phyloP scores from a whole-genome alignment of 1,139 yeast genomes.

The Fermentozyma sake region DNA sequence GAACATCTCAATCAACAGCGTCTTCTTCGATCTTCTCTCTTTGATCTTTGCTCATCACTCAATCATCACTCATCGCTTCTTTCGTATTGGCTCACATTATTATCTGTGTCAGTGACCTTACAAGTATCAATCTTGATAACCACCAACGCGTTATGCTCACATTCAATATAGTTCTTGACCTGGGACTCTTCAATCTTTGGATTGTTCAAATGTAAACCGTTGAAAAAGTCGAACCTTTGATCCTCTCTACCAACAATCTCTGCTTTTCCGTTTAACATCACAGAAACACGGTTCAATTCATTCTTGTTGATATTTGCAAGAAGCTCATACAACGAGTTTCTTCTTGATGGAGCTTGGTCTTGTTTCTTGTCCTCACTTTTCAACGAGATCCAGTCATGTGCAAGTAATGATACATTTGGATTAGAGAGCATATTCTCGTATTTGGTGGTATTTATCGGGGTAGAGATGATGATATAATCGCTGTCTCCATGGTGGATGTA shows the following conservation, averaged over 20 bases:
- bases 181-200: slow-evolving; percentile 69
- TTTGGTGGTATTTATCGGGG: slow-evolving; percentile 67
- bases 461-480: slow-evolving; percentile 60
- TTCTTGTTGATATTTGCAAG: slow-evolving; percentile 70
- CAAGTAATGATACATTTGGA: slow-evolving; percentile 70
- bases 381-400: slow-evolving; percentile 83
- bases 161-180: slow-evolving; percentile 43
- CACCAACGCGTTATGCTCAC: slow-evolving; percentile 59
- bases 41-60: no score
- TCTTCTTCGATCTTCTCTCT: no score
- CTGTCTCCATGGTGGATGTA: slow-evolving; percentile 41
- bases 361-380: slow-evolving; percentile 19
- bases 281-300: slow-evolving; percentile 73
- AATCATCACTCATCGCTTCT: background rate
- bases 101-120: slow-evolving; percentile 76
- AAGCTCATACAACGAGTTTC: slow-evolving; percentile 53
- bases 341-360: slow-evolving; percentile 17
- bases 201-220: slow-evolving; percentile 53
- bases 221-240: slow-evolving; percentile 51
- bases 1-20: background rate
- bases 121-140: slow-evolving; percentile 62
- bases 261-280: slow-evolving; percentile 73
- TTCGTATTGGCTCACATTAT: slow-evolving; percentile 52
- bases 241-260: slow-evolving; percentile 41
- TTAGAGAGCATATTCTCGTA: slow-evolving; percentile 61